Conservation (phyloP, 2,329 filamentous ascomycete species). For the Calonectria fujianensis region DNA sequence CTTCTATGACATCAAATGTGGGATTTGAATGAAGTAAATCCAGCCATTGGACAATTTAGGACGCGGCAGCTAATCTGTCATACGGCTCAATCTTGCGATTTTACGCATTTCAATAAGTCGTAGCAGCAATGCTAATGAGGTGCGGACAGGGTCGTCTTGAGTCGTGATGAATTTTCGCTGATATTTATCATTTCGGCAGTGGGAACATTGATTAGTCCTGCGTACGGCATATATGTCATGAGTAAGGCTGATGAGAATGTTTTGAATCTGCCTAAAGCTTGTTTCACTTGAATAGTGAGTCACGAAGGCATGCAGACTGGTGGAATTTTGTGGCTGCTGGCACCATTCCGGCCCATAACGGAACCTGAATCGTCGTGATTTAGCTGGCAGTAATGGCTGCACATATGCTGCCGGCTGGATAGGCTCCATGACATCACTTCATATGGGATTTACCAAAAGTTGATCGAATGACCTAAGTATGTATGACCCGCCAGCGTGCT, state of each 20-base stretch:
- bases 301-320: background rate
- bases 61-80: background rate
- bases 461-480: background rate
- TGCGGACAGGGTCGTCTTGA: background rate
- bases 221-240: background rate
- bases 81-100: background rate
- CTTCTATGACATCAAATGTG: background rate
- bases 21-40: background rate
- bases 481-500: rapidly evolving
- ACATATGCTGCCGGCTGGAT: background rate
- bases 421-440: background rate
- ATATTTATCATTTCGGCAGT: background rate
- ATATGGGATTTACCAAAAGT: background rate
- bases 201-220: background rate
- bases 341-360: background rate
- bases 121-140: background rate
- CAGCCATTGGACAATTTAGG: background rate
- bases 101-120: background rate
- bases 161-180: background rate
- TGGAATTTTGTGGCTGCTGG: background rate
- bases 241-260: background rate
- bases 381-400: background rate
- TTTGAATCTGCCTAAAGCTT: background rate
- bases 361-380: background rate
- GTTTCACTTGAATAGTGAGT: background rate